phyloP scores from a whole-genome alignment of 345 rosid genomes.

The Gossypium australe region DNA sequence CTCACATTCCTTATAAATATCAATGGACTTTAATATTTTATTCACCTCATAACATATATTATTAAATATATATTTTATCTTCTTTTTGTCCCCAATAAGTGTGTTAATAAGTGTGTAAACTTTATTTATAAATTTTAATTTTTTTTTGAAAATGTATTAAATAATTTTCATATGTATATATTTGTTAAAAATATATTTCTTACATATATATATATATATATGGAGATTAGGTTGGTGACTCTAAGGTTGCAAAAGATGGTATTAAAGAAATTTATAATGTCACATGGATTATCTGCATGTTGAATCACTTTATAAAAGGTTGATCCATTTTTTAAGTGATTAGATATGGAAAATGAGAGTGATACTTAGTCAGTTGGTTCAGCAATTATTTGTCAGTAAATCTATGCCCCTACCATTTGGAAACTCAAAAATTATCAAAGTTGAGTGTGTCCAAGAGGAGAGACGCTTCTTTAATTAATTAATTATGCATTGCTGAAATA shows the following conservation, averaged over 20 bases:
- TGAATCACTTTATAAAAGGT: neutral
- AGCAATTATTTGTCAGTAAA: neutral
- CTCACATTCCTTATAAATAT: neutral
- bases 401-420: neutral
- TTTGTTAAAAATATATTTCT: too few relatives aligned
- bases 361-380: conserved; percentile 3
- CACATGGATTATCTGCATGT: neutral
- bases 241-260: neutral
- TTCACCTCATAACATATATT: too few relatives aligned
- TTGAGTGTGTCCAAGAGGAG: neutral
- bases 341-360: neutral
- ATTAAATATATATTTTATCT: too few relatives aligned
- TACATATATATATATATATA: too few relatives aligned
- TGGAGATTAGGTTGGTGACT: neutral
- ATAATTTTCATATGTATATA: too few relatives aligned
- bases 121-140: too few relatives aligned
- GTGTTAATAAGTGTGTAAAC: too few relatives aligned
- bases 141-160: too few relatives aligned
- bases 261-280: neutral
- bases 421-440: neutral
- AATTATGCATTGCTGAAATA: neutral
- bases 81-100: too few relatives aligned
- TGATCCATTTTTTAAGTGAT: neutral
- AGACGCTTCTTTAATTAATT: neutral
- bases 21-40: too few relatives aligned